Percentiles rank a stretch among this genome's conserved stretches.
phyloP scores from a whole-genome alignment of 352 stramenopile species.

The Thalassiosira allenii region DNA sequence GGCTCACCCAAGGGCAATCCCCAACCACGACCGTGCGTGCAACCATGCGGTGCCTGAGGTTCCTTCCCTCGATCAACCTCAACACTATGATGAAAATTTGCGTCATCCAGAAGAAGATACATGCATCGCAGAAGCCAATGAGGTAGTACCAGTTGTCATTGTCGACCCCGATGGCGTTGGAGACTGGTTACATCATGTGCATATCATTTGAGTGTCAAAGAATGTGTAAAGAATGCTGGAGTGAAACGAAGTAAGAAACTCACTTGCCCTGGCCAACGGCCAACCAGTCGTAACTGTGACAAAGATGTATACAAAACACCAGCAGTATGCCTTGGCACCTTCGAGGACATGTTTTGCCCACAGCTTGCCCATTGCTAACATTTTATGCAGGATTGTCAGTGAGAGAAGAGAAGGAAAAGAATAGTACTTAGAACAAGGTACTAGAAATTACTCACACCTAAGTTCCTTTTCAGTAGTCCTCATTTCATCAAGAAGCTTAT shows the following conservation, averaged over 20 bases:
- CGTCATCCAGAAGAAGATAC: constrained; percentile 84
- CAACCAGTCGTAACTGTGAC: constrained; percentile 79
- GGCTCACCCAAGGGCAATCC: constrained; percentile 77
- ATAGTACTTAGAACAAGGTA: no score
- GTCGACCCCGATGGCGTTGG: constrained; percentile 2
- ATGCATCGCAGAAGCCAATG: constrained; percentile 70
- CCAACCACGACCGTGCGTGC: constrained; percentile 83
- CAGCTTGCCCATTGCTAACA: constrained; percentile 69
- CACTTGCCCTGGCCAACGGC: no score
- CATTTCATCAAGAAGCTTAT: constrained; percentile 45
- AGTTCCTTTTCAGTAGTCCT: constrained; percentile 60
- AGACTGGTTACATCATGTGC: constrained; percentile 52
- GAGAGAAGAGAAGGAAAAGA: no score
- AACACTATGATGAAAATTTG: constrained; percentile 83
- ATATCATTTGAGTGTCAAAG: no score
- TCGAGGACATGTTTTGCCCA: constrained; percentile 85
- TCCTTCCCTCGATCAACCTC: constrained; percentile 70
- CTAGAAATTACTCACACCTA: no score
- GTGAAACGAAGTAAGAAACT: constrained; percentile 62
- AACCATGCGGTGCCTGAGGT: constrained; percentile 82
- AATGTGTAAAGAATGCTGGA: no score
- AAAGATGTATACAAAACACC: constrained; percentile 84
- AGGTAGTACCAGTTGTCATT: constrained; percentile 37
- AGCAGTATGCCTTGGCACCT: constrained; percentile 81
- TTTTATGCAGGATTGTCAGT: no score